Evolutionary conservation across 1,284 basidiomycete species (phyloP).

Genomic region (Irpex sp.): DNA sequence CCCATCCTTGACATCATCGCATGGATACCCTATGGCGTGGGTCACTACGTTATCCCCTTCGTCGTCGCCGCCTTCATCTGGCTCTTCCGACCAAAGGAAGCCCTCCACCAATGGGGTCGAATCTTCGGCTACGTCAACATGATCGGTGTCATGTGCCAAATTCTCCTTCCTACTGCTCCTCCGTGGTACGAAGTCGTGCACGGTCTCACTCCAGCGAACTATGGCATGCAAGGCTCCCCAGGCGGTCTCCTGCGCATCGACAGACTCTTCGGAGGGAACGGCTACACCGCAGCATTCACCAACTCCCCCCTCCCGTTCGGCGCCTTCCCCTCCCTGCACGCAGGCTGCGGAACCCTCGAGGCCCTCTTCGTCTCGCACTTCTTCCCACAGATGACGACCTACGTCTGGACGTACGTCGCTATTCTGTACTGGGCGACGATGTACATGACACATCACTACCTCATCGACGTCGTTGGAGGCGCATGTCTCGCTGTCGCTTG

Average conservation of each 20-base stretch:
- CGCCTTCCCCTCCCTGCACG: constrained; percentile 93
- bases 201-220: constrained; percentile 92
- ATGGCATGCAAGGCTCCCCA: constrained; percentile 88
- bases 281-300: constrained; percentile 85
- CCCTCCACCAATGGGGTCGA: constrained; percentile 83
- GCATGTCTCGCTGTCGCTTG: constrained; percentile 85
- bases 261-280: constrained; percentile 74
- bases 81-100: constrained; percentile 76
- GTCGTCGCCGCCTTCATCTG: constrained; percentile 76
- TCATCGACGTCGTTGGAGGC: constrained; percentile 94
- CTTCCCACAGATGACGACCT: constrained; percentile 73
- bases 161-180: constrained; percentile 89
- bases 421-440: constrained; percentile 97
- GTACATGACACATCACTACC: constrained; percentile 97
- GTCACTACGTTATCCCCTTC: constrained; percentile 86
- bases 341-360: constrained; percentile 88
- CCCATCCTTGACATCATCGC: constrained; percentile 90
- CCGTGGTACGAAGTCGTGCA: constrained; percentile 99
- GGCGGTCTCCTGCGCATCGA: constrained; percentile 94
- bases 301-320: constrained; percentile 94
- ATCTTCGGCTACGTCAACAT: constrained; percentile 96
- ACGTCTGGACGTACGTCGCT: constrained; percentile 85
- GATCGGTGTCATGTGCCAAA: constrained; percentile 85
- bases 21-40: constrained; percentile 94
- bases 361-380: constrained; percentile 95